A percentile compares a stretch with the other conserved stretches of the same genome.
Evolutionary conservation across 495 filamentous ascomycete species (phyloP).

Genomic region (Penicillium simplicissimum): DNA sequence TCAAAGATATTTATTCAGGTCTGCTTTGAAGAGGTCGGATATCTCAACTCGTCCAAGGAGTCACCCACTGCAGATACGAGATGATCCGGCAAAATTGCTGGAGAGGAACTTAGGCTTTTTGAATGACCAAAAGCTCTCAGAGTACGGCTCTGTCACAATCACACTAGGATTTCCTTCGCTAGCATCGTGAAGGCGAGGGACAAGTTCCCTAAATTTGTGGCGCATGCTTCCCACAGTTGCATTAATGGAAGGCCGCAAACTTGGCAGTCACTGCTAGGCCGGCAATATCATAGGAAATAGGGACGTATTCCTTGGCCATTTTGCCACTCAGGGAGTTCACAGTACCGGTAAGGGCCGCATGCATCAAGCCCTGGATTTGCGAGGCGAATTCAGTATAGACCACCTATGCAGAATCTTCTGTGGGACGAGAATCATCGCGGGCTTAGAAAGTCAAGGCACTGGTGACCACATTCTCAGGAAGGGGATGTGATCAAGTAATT

Average conservation of each 20-base stretch:
- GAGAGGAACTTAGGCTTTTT: neutral
- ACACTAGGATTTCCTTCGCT: neutral
- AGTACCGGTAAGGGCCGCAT: constrained; percentile 14
- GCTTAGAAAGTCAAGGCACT: constrained; percentile 31
- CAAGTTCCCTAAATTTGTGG: constrained; percentile 5
- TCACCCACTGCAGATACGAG: constrained; percentile 22
- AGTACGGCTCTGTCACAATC: neutral
- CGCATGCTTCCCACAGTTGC: constrained; percentile 16
- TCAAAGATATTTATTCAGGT: constrained; percentile 6
- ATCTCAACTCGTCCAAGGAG: constrained; percentile 28
- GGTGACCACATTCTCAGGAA: constrained; percentile 11
- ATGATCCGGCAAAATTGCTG: constrained; percentile 7
- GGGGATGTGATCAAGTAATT: neutral
- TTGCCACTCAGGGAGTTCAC: constrained; percentile 2
- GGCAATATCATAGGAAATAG: neutral
- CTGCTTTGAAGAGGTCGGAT: constrained; percentile 10
- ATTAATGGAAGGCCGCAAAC: constrained; percentile 13
- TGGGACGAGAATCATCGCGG: constrained; percentile 30
- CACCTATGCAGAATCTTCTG: constrained; percentile 40
- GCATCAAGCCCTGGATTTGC: constrained; percentile 45
- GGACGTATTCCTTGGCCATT: neutral
- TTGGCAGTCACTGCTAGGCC: neutral
- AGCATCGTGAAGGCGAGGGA: neutral
- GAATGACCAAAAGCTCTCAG: constrained; percentile 13
- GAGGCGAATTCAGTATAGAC: constrained; percentile 39